Base-by-base conservation (phyloP, 352 stramenopile genomes). In the Globisporangium iwayamae region DNA sequence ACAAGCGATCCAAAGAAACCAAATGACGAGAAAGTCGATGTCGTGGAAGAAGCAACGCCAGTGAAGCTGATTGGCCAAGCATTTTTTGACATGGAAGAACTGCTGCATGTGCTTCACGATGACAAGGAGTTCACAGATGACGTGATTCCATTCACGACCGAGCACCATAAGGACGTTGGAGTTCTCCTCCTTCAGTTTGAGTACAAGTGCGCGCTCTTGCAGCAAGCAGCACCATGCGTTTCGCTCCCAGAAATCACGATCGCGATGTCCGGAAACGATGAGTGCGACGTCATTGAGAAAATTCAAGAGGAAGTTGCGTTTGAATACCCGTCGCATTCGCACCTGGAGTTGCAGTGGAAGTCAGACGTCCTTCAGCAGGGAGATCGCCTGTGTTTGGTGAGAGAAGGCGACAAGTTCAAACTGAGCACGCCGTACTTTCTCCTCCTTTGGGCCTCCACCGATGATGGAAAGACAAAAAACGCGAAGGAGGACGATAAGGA, bases 171-270 rank as follows among this genome's bases (percentile, higher is more conserved):
- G n/a, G 75, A 82, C 34, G 68, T 81, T 3, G 75, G 75, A 2
- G 67, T 78, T 5, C 22, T 85, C 14, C 39, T 79, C 8, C 46
- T 87, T 18, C 39, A 75, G 41, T 81, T 83, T 43, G 47, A 81
- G 60, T 87, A 81, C 67, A 81, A 87, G 38, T 85, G 78, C 32
- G 68, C 50, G 4, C 68, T 70, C 0, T 34, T 83, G 32, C 70
- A 81, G 45, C 56, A 63, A n/a, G 68, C 77, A 18, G 59, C 59
- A 1, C 38, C 43, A 4, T 20, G 34, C 11, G 32, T 22, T 0
- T 11, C 58, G 5, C 62, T 83, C 6, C 45, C 68, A 25, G 22
- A 18, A 1, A 43, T 81, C 22, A 60, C 34, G 11, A 77, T 83
- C 16, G 67, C 65, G 20, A 78, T 79, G 67, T 68, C 69, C 1